phyloP scores from a whole-genome alignment of 305 asterid species.

The Fraxinus baroniana region DNA sequence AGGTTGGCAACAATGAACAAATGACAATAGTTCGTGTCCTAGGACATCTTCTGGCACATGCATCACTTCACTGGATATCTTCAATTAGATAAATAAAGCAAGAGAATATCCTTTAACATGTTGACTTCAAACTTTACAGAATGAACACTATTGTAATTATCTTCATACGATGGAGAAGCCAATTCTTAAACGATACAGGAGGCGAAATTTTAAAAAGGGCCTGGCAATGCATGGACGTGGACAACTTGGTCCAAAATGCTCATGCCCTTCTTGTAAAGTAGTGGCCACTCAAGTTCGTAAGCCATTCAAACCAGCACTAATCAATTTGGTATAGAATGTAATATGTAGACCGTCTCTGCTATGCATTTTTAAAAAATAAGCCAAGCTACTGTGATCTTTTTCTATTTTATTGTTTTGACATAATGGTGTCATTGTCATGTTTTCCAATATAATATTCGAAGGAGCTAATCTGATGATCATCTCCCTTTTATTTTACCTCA shows the following conservation, averaged over 20 bases:
- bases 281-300: slow-evolving; percentile 6
- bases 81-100: slow-evolving; percentile 15
- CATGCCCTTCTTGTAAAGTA: not conserved
- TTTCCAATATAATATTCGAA: slow-evolving; percentile 7
- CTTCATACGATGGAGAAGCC: not conserved
- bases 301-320: slow-evolving; percentile 10
- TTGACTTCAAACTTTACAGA: not conserved
- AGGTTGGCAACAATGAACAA: slow-evolving; percentile 11
- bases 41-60: slow-evolving; percentile 12
- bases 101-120: not conserved
- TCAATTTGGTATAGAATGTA: not conserved
- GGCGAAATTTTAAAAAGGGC: slow-evolving; percentile 3
- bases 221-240: not conserved
- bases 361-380: not conserved
- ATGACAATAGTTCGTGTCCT: slow-evolving; percentile 9
- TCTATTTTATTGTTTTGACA: not conserved
- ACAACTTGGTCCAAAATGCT: slow-evolving; percentile 11
- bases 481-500: not conserved
- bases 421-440: not conserved
- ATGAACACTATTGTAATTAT: not conserved
- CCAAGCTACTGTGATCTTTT: not conserved
- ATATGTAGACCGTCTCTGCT: not conserved
- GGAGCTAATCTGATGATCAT: slow-evolving; percentile 6
- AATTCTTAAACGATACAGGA: not conserved
- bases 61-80: slow-evolving; percentile 18